Conservation (phyloP, 164 flowering plant genomes). For the Platanus orientalis region DNA sequence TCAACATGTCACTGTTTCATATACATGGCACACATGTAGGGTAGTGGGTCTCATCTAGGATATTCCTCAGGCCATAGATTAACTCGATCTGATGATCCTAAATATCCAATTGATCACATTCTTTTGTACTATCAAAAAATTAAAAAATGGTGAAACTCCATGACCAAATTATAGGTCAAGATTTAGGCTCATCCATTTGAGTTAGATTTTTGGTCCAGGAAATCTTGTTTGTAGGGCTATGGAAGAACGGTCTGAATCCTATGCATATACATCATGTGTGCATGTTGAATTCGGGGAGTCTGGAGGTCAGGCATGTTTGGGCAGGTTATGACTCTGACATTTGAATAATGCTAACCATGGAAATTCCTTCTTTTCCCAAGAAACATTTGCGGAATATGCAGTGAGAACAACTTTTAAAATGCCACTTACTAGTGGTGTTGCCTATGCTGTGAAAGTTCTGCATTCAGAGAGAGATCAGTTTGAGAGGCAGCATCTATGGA, state of each 20-base stretch:
- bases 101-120: background rate
- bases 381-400: constrained; percentile 89
- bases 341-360: background rate
- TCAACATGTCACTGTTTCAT: too few relatives aligned
- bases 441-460: constrained; percentile 83
- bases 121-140: background rate
- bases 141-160: background rate
- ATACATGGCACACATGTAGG: too few relatives aligned
- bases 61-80: background rate
- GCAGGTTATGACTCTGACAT: too few relatives aligned
- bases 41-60: background rate
- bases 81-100: background rate
- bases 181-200: too few relatives aligned
- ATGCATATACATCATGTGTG: too few relatives aligned
- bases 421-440: constrained; percentile 96
- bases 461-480: constrained; percentile 79
- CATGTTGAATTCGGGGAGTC: background rate
- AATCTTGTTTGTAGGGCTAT: too few relatives aligned
- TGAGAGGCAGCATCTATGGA: constrained; percentile 81
- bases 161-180: too few relatives aligned
- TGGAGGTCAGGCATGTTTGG: background rate
- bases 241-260: too few relatives aligned
- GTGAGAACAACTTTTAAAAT: constrained; percentile 93
- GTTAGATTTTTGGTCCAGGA: too few relatives aligned
- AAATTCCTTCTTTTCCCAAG: constrained; percentile 36